Evolutionary conservation across 2,329 filamentous ascomycete species (phyloP).

Genomic region (Sclerotinia subarctica): DNA sequence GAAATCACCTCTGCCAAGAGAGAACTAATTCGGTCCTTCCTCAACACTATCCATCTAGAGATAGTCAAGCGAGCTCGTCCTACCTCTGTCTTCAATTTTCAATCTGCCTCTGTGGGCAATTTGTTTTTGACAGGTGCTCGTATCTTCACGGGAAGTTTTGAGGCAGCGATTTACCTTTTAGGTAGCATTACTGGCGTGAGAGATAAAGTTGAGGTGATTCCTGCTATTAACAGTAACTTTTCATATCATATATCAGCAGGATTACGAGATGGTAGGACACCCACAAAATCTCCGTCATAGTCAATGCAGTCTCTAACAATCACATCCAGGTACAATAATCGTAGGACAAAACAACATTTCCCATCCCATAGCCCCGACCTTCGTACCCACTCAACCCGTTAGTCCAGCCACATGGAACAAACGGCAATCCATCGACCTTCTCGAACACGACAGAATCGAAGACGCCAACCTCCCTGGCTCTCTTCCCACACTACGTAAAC

Average conservation of each 20-base stretch:
- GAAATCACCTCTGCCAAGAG: slow-evolving; percentile 67
- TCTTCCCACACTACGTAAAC: slow-evolving; percentile 72
- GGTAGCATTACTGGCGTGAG: slow-evolving; percentile 84
- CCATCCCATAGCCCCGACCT: slow-evolving; percentile 54
- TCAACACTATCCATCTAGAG: slow-evolving; percentile 74
- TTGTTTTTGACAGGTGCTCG: slow-evolving; percentile 80
- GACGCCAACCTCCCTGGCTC: slow-evolving; percentile 81
- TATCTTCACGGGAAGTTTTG: slow-evolving; percentile 88
- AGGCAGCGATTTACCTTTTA: slow-evolving; percentile 87
- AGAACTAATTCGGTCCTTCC: slow-evolving; percentile 72
- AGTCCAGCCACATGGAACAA: slow-evolving; percentile 24
- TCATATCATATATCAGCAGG: slow-evolving; percentile 90
- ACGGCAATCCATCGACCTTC: slow-evolving; percentile 42
- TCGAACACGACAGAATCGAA: slow-evolving; percentile 64
- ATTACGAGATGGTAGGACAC: slow-evolving; percentile 62
- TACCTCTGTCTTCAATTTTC: slow-evolving; percentile 73
- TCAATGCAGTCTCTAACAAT: background rate
- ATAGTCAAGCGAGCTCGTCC: slow-evolving; percentile 74
- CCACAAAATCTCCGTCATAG: background rate
- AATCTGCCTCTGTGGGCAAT: slow-evolving; percentile 72
- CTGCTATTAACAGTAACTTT: slow-evolving; percentile 92
- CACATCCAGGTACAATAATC: slow-evolving; percentile 46
- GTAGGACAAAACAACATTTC: slow-evolving; percentile 92
- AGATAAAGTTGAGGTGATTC: slow-evolving; percentile 72
- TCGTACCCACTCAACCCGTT: slow-evolving; percentile 22